Evolutionary conservation across 2,329 filamentous ascomycete species (phyloP).

Genomic region (Zasmidium cellare): DNA sequence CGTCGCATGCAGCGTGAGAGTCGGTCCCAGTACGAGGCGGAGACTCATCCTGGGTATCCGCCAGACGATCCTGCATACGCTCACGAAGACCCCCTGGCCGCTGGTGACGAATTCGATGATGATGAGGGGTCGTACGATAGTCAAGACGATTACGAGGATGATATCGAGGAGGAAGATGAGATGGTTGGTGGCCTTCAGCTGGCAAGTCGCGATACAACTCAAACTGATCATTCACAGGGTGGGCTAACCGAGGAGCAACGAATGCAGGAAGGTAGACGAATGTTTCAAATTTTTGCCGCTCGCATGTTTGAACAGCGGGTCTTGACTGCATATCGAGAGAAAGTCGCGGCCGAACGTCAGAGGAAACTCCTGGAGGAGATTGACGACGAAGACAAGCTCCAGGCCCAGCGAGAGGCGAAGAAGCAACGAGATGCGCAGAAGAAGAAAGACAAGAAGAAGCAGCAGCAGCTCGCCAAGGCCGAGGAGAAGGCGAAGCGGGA

Average conservation of each 20-base stretch:
- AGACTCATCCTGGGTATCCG: constrained; percentile 52
- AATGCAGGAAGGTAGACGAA: constrained; percentile 96
- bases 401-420: constrained; percentile 81
- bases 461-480: constrained; percentile 84
- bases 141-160: constrained; percentile 64
- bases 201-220: constrained; percentile 29
- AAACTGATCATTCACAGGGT: constrained; percentile 62
- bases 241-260: constrained; percentile 97
- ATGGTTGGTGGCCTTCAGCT: constrained; percentile 48
- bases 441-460: constrained; percentile 88
- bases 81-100: constrained; percentile 70
- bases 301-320: constrained; percentile 99
- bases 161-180: constrained; percentile 60
- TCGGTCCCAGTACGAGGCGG: constrained; percentile 72
- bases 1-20: constrained; percentile 96
- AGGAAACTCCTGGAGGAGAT: constrained; percentile 87
- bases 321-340: constrained; percentile 94
- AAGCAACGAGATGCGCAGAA: constrained; percentile 93
- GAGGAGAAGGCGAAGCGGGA: constrained; percentile 88
- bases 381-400: constrained; percentile 76
- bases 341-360: constrained; percentile 90
- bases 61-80: constrained; percentile 52
- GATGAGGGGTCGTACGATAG: constrained; percentile 67
- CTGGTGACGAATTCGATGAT: constrained; percentile 76
- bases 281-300: constrained; percentile 99